Base-by-base conservation (phyloP, 768 basidiomycete species). In the Boletus subcaerulescens region DNA sequence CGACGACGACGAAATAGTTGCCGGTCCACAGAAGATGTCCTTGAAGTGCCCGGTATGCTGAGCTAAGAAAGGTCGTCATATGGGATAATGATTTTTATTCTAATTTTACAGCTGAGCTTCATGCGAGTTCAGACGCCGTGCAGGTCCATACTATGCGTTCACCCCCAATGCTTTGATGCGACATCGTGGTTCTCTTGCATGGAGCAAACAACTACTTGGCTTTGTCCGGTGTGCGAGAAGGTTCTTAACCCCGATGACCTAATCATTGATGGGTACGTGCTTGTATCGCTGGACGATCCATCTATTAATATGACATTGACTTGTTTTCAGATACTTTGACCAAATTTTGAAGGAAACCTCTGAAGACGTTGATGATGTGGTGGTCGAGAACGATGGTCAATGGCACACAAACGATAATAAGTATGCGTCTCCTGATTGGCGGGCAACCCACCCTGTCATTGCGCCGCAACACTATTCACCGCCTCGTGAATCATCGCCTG, bases 161-260 rank as follows among this genome's bases (percentile, higher is more conserved):
- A 98, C 71, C 75, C 90, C 8, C 91, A 94, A 62, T 99, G 97
- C 69, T 99, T 98, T 72, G 97, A 99, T 71, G 94, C 94, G 0
- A 80, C 79, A 17, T 92, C 90, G 39, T 99, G 94, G 94, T 92
- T 89, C 65, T 87, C 87, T 5, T 85, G 96, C 68, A 98, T 97
- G 84, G 91, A 96, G 65, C 87, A 92, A 73, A 98, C 94, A 10
- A 97, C 96, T 3, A 94, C 93, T 31, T 99, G 91, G 89, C 71
- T 88, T 44, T 98, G 97, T 71, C 96, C 97, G 26, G 88, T 93
- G 41, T 98, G 97, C 72, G 91, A 93, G 68, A 86, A 83, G 65
- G 74, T 79, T 44, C 70, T 99, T 50, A 83, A 86, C 59, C 74
- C 83, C 18, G 87, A 88, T 33, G 92, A 98, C 56, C 74, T 99